phyloP scores from a whole-genome alignment of 2,329 filamentous ascomycete species.

The Talaromyces sp. region DNA sequence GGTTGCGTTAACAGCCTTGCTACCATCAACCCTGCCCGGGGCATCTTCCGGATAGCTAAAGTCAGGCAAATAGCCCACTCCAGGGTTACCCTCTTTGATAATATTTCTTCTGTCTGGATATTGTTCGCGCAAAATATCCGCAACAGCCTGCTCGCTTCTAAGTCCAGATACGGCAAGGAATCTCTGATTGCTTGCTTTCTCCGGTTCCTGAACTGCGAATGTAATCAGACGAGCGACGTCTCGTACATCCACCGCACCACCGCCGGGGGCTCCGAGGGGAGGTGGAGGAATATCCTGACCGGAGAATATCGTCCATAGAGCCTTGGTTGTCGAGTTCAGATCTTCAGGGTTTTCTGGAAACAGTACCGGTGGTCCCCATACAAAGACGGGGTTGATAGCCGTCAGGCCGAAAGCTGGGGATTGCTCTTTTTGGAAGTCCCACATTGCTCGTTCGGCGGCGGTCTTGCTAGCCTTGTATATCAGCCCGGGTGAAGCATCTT shows the following conservation, averaged over 20 bases:
- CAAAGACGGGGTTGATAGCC: neutral
- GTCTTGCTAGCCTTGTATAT: constrained; percentile 4
- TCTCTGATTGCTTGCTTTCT: neutral
- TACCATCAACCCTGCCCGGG: neutral
- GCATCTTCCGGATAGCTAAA: neutral
- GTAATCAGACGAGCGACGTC: neutral
- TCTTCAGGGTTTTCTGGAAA: neutral
- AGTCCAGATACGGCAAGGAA: neutral
- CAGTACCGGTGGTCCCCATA: neutral
- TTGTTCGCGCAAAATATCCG: neutral
- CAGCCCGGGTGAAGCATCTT: neutral
- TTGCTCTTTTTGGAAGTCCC: neutral
- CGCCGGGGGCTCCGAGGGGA: neutral
- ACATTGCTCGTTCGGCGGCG: neutral
- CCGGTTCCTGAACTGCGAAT: neutral
- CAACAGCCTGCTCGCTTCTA: neutral
- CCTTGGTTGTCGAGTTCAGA: neutral
- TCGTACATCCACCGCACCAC: neutral
- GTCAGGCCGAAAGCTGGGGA: neutral
- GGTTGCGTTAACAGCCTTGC: neutral
- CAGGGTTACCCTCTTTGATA: neutral
- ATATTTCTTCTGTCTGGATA: neutral
- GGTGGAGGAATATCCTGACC: neutral
- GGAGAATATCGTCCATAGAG: neutral
- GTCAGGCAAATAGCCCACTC: neutral